Base-by-base conservation (phyloP, 2,329 filamentous ascomycete species). In the Calonectria ilicicola region DNA sequence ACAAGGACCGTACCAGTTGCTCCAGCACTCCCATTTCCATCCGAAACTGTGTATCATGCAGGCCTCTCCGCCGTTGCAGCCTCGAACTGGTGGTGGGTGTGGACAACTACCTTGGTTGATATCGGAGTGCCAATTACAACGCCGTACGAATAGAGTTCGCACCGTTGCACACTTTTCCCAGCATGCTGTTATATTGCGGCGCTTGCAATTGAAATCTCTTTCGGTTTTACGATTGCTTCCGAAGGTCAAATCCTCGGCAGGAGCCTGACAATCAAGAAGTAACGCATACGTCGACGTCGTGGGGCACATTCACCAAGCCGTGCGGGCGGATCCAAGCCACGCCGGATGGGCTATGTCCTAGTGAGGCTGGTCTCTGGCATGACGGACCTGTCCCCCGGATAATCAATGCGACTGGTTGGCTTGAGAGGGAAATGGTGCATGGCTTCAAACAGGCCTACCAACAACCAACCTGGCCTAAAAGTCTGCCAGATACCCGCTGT, bases 41-140 rank as follows among this genome's bases (percentile, higher is more conserved):
- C 73, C 64, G 62, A 70, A 76, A 75, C 75, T 70, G 65, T 63
- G 64, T 65, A 71, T 77, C 67, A 40, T 67, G 58, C 69, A 73
- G 72, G 66, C 65, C 44, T 68, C 51, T 56, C 51, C 42, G 63
- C 58, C 63, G 44, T 77, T 69, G 40, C 69, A 74, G 74, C 76
- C 74, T 71, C 74, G 65, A 68, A 51, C 44, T 44, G 27, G 49
- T 46, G 53, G 35, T 15, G 29, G 53, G 40, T 58, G 56, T 67
- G 35, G 21, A 58, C 63, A 19, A 51, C 23, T 42, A 46, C 47
- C 44, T 58, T 46, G 56, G 29, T 60, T 60, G 56, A 64, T 44
- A 53, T 44, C 26, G 3, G 35, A 27, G 38, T 42, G 40, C 58
- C 38, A 42, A 63, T 27, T 63, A 42, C 58, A 23, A 32, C 35